Evolutionary conservation across 306 rosid species (phyloP).

Genomic region (Neltuma alba): DNA sequence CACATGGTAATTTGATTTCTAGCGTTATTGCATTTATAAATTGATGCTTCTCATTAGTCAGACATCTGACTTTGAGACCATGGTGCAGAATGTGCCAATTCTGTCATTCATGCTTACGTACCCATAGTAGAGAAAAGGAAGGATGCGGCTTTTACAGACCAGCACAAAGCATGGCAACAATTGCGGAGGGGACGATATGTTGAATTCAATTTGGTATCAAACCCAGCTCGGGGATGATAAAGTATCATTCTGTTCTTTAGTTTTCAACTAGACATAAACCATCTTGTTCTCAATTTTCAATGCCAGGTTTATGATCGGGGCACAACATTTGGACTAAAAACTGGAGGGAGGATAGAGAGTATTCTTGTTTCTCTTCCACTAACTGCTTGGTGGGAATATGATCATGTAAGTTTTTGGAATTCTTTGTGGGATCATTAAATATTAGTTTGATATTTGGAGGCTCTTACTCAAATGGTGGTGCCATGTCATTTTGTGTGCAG

Average conservation of each 20-base stretch:
- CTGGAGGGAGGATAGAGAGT: conserved; percentile 98
- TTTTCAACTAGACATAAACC: conserved; percentile 17
- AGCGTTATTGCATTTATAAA: neutral
- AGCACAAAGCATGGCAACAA: conserved; percentile 95
- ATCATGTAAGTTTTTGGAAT: conserved; percentile 66
- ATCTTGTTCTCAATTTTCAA: neutral
- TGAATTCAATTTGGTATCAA: conserved; percentile 89
- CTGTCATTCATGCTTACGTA: conserved; percentile 88
- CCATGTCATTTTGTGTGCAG: conserved; percentile 55
- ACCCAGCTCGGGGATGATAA: neutral
- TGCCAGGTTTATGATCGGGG: conserved; percentile 94
- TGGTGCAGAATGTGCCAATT: conserved; percentile 88
- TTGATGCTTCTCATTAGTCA: conserved; percentile 11
- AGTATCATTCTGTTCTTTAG: neutral
- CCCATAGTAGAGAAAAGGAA: conserved; percentile 94
- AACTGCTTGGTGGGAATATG: conserved; percentile 95
- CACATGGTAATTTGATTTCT: conserved; percentile 81
- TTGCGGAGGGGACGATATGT: conserved; percentile 94
- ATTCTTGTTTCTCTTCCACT: conserved; percentile 98
- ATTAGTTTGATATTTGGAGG: conserved; percentile 14
- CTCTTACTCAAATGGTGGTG: conserved; percentile 26
- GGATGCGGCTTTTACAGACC: conserved; percentile 75
- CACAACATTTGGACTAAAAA: conserved; percentile 96
- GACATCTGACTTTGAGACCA: conserved; percentile 4
- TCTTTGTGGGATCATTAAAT: conserved; percentile 17